Conservation (phyloP, 2,329 filamentous ascomycete species). For the Emericellopsis atlantica region DNA sequence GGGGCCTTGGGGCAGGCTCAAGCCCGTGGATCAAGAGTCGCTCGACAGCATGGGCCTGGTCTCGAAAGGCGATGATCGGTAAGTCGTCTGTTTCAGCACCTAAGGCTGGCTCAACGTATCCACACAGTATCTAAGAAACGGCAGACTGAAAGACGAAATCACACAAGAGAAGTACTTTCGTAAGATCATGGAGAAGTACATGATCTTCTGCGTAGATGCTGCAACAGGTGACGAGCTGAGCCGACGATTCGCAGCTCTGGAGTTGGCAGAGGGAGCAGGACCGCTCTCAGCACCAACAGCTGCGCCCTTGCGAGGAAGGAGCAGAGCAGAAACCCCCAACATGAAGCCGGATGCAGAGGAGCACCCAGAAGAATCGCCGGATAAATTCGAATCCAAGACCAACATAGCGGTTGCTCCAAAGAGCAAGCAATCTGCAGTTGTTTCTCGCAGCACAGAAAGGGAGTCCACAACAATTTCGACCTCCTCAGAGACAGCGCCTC, state of each 20-base stretch:
- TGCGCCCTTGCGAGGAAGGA: too few species aligned
- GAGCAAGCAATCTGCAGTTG: too few species aligned
- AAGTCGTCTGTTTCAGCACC: neutral
- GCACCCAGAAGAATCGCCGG: too few species aligned
- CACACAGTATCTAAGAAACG: neutral
- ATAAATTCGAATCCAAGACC: too few species aligned
- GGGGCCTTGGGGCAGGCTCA: conserved; percentile 57
- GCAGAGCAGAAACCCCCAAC: too few species aligned
- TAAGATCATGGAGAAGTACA: conserved; percentile 78
- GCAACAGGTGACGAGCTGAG: conserved; percentile 62
- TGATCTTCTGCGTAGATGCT: conserved; percentile 72
- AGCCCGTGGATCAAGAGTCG: conserved; percentile 61
- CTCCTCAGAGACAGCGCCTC: neutral
- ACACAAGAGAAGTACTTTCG: conserved; percentile 77
- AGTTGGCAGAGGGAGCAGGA: conserved; percentile 5
- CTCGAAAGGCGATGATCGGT: conserved; percentile 86
- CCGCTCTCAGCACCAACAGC: too few species aligned
- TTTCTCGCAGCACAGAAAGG: too few species aligned
- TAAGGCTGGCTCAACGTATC: neutral
- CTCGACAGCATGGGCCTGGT: conserved; percentile 74
- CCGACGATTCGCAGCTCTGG: conserved; percentile 58
- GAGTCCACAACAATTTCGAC: neutral
- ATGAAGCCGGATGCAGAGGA: too few species aligned
- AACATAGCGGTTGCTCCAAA: too few species aligned
- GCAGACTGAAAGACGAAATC: conserved; percentile 59